Evolutionary conservation across 176 grass and related monocot species (phyloP).

Genomic region (Saccharum officinarum): DNA sequence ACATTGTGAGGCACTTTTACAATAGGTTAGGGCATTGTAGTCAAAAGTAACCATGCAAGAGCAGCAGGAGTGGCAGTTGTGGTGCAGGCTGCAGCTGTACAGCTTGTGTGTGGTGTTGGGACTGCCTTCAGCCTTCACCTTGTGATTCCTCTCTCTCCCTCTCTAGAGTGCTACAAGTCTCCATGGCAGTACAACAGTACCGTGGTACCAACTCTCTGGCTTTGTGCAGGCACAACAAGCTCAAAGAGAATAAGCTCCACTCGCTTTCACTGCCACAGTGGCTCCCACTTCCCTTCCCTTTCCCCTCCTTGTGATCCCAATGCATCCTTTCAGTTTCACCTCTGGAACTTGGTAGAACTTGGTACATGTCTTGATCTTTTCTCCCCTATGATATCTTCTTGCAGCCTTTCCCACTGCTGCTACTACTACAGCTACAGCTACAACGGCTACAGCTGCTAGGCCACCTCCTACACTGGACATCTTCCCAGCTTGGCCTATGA

Average conservation of each 20-base stretch:
- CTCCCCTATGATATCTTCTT: slow-evolving; percentile 55
- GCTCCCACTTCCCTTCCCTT: slow-evolving; percentile 18
- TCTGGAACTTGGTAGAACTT: slow-evolving; percentile 26
- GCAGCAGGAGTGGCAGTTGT: slow-evolving; percentile 21
- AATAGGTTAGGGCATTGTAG: slow-evolving; percentile 52
- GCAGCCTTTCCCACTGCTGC: slow-evolving; percentile 60
- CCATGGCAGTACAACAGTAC: slow-evolving; percentile 39
- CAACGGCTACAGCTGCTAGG: slow-evolving; percentile 34
- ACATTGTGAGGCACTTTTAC: slow-evolving; percentile 39
- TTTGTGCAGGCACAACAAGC: slow-evolving; percentile 36
- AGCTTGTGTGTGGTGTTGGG: slow-evolving; percentile 34
- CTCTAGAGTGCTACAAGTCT: slow-evolving; percentile 26
- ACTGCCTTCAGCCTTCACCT: neutral
- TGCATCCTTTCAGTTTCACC: slow-evolving; percentile 58
- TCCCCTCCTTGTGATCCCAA: slow-evolving; percentile 42
- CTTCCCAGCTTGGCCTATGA: slow-evolving; percentile 90
- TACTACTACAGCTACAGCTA: slow-evolving; percentile 38
- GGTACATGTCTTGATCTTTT: slow-evolving; percentile 45
- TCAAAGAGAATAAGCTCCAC: slow-evolving; percentile 28
- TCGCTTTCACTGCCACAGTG: slow-evolving; percentile 39
- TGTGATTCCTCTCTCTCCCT: slow-evolving; percentile 26
- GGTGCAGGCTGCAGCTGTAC: neutral
- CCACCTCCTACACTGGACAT: slow-evolving; percentile 82
- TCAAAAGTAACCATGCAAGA: slow-evolving; percentile 63
- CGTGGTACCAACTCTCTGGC: slow-evolving; percentile 42